Conservation (phyloP, 139 green algal genomes). For the Marvania coccoides region DNA sequence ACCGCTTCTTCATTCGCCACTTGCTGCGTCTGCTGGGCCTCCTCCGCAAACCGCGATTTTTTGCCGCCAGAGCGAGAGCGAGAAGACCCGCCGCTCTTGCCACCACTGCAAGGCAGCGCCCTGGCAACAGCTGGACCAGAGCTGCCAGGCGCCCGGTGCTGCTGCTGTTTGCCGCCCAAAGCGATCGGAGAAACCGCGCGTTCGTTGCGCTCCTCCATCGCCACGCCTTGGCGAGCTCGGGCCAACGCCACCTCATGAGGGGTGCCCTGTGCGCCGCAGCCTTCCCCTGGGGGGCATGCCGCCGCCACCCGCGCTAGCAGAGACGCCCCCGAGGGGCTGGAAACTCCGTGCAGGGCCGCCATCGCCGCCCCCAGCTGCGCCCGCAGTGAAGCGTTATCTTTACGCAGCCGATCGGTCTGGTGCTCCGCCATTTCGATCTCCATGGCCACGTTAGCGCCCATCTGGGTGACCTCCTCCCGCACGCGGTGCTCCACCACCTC, state of each 20-base stretch:
- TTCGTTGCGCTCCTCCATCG: constrained; percentile 3
- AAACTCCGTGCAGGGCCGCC: constrained; percentile 4
- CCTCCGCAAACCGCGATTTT: too few relatives aligned
- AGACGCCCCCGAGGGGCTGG: constrained; percentile 6
- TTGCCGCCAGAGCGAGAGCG: too few relatives aligned
- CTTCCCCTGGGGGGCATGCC: not conserved
- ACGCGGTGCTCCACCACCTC: not conserved
- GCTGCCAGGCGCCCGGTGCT: too few relatives aligned
- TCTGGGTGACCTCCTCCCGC: constrained; percentile 24
- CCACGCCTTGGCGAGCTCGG: constrained; percentile 22
- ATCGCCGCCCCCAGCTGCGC: constrained; percentile 20
- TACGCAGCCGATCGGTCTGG: constrained; percentile 20
- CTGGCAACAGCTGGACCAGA: too few relatives aligned
- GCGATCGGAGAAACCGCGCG: too few relatives aligned
- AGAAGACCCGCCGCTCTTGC: too few relatives aligned
- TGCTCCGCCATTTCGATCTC: constrained; percentile 43
- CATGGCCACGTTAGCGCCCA: constrained; percentile 41
- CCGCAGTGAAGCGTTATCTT: constrained; percentile 26
- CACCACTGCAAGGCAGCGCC: too few relatives aligned
- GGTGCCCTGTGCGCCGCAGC: constrained; percentile 26
- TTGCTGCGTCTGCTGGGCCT: too few relatives aligned
- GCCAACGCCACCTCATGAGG: constrained; percentile 38
- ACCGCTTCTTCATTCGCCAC: too few relatives aligned
- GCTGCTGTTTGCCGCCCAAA: too few relatives aligned
- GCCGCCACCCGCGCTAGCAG: constrained; percentile 9